Percentiles rank a stretch among this genome's conserved stretches.
phyloP scores from a whole-genome alignment of 2,329 filamentous ascomycete species.

The Ophiostoma ips region DNA sequence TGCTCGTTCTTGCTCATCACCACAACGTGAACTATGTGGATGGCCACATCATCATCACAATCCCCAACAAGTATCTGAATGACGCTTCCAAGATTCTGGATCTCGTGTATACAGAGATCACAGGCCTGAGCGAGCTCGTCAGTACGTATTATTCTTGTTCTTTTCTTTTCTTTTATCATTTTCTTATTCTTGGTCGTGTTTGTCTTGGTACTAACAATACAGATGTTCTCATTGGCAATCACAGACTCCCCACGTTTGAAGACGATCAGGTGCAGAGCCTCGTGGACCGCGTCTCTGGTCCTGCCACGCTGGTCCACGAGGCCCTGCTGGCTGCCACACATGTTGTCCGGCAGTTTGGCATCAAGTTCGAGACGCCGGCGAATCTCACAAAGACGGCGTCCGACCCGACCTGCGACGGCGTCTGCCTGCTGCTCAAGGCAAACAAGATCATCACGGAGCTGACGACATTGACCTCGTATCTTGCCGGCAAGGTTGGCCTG shows the following conservation, averaged over 20 bases:
- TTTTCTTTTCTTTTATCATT: not conserved
- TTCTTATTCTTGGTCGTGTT: not conserved
- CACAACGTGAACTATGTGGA: not conserved
- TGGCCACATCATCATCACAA: not conserved
- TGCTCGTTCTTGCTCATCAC: not conserved
- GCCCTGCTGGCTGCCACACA: not conserved
- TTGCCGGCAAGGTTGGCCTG: constrained; percentile 3
- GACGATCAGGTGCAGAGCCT: not conserved
- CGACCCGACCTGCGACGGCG: constrained; percentile 1
- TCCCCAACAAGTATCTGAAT: constrained; percentile 1
- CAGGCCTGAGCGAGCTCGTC: not conserved
- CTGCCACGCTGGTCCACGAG: not conserved
- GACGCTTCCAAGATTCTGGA: constrained; percentile 2
- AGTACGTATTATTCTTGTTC: not conserved
- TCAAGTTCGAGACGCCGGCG: not conserved
- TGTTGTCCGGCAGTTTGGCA: not conserved
- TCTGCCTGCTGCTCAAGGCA: constrained; percentile 6
- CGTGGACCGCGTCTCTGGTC: not conserved
- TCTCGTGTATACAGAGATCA: not conserved
- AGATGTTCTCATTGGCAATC: not conserved
- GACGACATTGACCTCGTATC: not conserved
- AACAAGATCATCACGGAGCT: constrained; percentile 3
- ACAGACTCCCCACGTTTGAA: not conserved
- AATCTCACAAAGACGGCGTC: not conserved
- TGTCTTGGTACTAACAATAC: not conserved